Percentiles rank a stretch among this genome's conserved stretches.
These are phyloP conservation scores for Zymoseptoria brevis DNA, from an alignment of 2,329 filamentous ascomycete species.

Conservation along the genomic window DNA sequence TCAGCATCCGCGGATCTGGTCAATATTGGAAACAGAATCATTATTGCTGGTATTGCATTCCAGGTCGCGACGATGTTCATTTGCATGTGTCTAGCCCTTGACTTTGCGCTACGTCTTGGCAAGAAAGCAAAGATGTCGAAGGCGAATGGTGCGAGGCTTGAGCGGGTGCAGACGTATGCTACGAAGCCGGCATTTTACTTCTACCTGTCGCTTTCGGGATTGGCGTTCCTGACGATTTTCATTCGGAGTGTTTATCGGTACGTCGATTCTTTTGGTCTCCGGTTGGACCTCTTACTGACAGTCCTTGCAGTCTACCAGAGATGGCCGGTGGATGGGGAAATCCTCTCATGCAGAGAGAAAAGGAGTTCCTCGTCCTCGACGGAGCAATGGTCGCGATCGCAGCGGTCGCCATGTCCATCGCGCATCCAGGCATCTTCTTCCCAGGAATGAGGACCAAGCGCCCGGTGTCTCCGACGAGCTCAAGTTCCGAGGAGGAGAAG, in stretches of 20 bases:
- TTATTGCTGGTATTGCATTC: slow-evolving; percentile 39
- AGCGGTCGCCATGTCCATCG: slow-evolving; percentile 33
- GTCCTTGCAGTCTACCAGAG: slow-evolving; percentile 36
- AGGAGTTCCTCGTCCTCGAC: slow-evolving; percentile 42
- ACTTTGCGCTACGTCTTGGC: slow-evolving; percentile 29
- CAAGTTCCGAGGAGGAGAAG: neutral
- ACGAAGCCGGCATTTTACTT: slow-evolving; percentile 38
- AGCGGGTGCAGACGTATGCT: slow-evolving; percentile 28
- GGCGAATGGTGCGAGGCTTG: slow-evolving; percentile 22
- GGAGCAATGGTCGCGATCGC: slow-evolving; percentile 42
- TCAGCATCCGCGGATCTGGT: slow-evolving; percentile 29
- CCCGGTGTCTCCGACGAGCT: neutral
- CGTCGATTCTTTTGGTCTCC: neutral
- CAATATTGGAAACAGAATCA: slow-evolving; percentile 36
- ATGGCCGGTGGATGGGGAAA: slow-evolving; percentile 46
- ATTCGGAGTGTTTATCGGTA: slow-evolving; percentile 56
- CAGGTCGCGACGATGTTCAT: slow-evolving; percentile 38
- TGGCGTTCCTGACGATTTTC: slow-evolving; percentile 58
- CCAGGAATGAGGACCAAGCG: slow-evolving; percentile 18
- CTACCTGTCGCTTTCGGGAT: slow-evolving; percentile 48
- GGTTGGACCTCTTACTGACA: neutral
- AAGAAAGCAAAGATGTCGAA: slow-evolving; percentile 3
- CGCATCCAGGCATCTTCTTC: slow-evolving; percentile 41
- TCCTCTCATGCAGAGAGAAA: slow-evolving; percentile 39
- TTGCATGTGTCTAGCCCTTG: slow-evolving; percentile 35